Base-by-base conservation (phyloP, 495 filamentous ascomycete genomes). In the Rostrohypoxylon terebratum region DNA sequence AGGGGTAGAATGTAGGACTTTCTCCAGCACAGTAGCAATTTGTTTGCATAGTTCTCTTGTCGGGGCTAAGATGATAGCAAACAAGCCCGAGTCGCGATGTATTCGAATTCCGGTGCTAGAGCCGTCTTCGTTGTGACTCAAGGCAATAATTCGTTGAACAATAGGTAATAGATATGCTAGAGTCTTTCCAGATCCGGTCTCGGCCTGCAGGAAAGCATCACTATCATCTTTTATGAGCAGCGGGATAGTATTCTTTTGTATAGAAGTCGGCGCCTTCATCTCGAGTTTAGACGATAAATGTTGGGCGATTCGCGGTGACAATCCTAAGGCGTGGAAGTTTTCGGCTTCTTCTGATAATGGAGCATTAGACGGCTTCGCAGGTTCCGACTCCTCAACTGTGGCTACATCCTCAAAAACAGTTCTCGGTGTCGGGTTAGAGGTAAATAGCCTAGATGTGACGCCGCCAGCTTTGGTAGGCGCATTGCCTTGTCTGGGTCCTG, bases 111-210 rank as follows among this genome's bases (percentile, higher is more conserved):
- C 80, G 57, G 81, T 81, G 11, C 57, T 77, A 6, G 82, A 77
- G 63, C 83, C 77, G 58, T 84, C 81, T 51, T 87, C 81, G 68
- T 78, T 77, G n/a, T 80, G 75, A 45, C 92, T 94, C 21, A 97
- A 82, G 10, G 87, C 82, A 83, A 97, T 90, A 55, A 99, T 92
- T 47, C 93, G 85, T 72, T 99, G 90, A 16, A 98, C 90, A 40
- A 99, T 92, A 1, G 96, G 96, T 4, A 99, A 79, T 9, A 98
- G 84, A 78, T 98, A 99, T 36, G 96, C 94, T 54, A 99, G 80
- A 4, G 96, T 99, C 81, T 99, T 99, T 77, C 96, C 96, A 0
- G 96, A 99, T 34, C 96, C 96, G 0, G 96, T 99, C 80, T 99
- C 92, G 13, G 96, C 96, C 78, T 98, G 96, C 25, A 99, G 91